Evolutionary conservation across 1,139 yeast species (phyloP).

Genomic region (Eremothecium coryli): DNA sequence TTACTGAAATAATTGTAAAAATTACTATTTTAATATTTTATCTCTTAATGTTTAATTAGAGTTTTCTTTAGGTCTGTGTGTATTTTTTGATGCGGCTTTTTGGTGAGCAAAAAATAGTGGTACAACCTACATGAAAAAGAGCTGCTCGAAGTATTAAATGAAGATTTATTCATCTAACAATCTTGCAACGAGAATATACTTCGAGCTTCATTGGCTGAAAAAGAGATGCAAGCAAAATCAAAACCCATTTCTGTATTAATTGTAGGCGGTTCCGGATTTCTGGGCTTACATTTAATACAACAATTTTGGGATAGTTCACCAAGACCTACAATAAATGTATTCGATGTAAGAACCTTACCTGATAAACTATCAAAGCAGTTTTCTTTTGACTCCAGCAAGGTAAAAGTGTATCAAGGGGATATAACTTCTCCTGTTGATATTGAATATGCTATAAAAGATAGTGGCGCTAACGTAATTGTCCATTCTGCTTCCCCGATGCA

Average conservation of each 20-base stretch:
- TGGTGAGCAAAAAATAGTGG: no score
- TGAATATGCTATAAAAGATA: slow-evolving; percentile 45
- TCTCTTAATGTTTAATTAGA: no score
- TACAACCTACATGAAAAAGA: no score
- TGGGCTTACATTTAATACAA: slow-evolving; percentile 84
- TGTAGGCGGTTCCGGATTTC: slow-evolving; percentile 91
- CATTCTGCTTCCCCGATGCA: slow-evolving; percentile 97
- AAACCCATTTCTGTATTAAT: slow-evolving; percentile 78
- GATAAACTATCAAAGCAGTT: slow-evolving; percentile 59
- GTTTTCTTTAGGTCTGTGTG: no score
- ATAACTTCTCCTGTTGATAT: slow-evolving; percentile 69
- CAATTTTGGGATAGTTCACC: slow-evolving; percentile 65
- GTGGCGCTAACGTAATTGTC: slow-evolving; percentile 69
- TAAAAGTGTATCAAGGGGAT: slow-evolving; percentile 71
- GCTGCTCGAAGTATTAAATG: no score
- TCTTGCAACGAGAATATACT: no score
- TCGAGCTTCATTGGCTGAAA: no score
- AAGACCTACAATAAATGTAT: slow-evolving; percentile 70
- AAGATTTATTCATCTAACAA: no score
- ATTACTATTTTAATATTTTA: no score
- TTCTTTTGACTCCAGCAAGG: slow-evolving; percentile 52
- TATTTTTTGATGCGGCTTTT: no score
- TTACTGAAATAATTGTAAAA: no score
- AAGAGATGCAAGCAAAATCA: no score
- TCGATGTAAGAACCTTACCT: slow-evolving; percentile 85